Conservation (phyloP, 2,329 filamentous ascomycete species). For the Diaporthe australafricana region DNA sequence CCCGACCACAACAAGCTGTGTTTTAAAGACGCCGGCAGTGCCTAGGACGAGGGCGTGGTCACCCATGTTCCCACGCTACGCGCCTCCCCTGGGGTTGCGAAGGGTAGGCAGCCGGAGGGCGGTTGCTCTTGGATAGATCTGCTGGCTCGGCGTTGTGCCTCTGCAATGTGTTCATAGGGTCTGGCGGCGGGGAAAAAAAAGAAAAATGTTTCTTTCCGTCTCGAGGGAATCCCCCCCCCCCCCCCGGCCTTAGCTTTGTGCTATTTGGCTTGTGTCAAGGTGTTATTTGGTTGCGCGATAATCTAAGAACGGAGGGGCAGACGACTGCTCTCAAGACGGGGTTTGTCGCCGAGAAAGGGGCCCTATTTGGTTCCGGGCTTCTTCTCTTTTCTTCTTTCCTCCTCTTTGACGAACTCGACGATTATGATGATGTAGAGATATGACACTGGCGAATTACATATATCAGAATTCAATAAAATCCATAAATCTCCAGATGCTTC, state of each 20-base stretch:
- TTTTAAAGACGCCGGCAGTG: background rate
- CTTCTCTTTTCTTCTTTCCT: background rate
- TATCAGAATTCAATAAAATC: background rate
- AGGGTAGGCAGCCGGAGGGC: background rate
- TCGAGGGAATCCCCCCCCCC: background rate
- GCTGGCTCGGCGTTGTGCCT: background rate
- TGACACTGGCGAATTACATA: slow-evolving; percentile 7
- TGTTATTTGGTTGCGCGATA: background rate
- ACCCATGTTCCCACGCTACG: background rate
- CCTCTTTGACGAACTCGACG: slow-evolving; percentile 21
- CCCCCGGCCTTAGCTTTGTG: background rate
- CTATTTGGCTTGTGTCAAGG: background rate
- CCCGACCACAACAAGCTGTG: slow-evolving; percentile 5
- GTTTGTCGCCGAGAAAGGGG: background rate
- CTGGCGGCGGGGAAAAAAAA: background rate
- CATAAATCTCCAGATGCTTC: background rate
- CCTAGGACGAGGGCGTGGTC: background rate
- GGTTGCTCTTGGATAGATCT: slow-evolving; percentile 5
- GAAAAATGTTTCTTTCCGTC: background rate
- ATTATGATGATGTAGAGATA: slow-evolving; percentile 27
- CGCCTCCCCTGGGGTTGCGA: no score
- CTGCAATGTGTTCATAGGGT: background rate
- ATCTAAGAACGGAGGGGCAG: background rate
- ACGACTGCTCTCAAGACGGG: background rate
- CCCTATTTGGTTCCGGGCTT: background rate